Evolutionary conservation across 805 yeast genomes (phyloP), one percentile per base, ranked within the genome.

Genomic region (Nakazawaea wickerhamii): DNA sequence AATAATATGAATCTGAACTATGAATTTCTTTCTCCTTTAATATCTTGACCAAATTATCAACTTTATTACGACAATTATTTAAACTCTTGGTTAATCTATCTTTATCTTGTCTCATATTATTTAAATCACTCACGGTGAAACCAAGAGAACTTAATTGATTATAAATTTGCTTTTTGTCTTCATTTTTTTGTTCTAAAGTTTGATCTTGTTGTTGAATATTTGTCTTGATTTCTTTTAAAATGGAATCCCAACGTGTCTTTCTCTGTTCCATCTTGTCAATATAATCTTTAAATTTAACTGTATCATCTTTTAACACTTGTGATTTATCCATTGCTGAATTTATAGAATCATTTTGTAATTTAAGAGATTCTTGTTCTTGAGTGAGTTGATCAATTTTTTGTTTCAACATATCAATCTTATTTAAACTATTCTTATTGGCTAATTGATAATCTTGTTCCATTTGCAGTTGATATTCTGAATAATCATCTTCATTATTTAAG

Each of bases 211-310:
- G 57, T 2, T 54, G 60, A 33, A 81, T 71, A 52, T 85, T 93
- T 5, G 57, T 59, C 25, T 69, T 65, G 45, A 84, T 72, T 49
- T 77, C 77, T n/a, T 69, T 65, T 38, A 87, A 56, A 34, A 77
- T 73, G 14, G 60, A 50, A 2, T 73, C 68, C 93, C 95, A 84
- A 55, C 78, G 80, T 11, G 58, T 50, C 50, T 79, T 81, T 47
- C 86, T 69, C n/a, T 66, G 65, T 50, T 79, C 75, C 76, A 84
- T 80, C 6, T 77, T 69, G 34, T 77, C 77, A 41, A 84, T 78
- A 55, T 83, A 86, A n/a, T 79, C 81, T 51, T 75, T 72, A 53
- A 86, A 84, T 58, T 84, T 83, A 34, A 66, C 64, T 33, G 83
- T 67, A 58, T 88, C 96, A 48, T 76, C 75, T 49, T 81, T 84